These are phyloP conservation scores for Neophaeococcomyces aloes DNA, from an alignment of 2,329 filamentous ascomycete genomes.

Conservation along the genomic window DNA sequence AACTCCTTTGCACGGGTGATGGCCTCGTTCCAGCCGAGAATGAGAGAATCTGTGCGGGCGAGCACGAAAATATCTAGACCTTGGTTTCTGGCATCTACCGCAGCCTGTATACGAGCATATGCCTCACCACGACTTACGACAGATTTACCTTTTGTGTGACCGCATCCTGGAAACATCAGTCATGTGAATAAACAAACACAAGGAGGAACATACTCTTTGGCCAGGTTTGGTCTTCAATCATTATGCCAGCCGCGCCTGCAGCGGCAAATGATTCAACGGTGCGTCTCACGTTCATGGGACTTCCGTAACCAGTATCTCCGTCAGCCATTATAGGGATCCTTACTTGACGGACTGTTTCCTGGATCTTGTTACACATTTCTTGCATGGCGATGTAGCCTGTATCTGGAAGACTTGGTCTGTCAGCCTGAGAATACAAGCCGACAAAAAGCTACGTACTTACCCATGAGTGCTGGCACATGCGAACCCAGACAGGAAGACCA, in stretches of 20 bases:
- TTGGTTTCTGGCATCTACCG: slow-evolving; percentile 37
- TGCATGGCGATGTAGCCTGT: slow-evolving; percentile 41
- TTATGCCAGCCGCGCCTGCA: slow-evolving; percentile 31
- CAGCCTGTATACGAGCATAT: slow-evolving; percentile 38
- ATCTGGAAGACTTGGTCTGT: slow-evolving; percentile 39
- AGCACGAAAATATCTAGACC: slow-evolving; percentile 39
- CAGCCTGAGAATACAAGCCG: no score
- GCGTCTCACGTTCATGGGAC: slow-evolving; percentile 38
- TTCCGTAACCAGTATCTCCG: slow-evolving; percentile 40
- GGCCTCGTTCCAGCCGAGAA: slow-evolving; percentile 37
- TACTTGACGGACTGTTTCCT: slow-evolving; percentile 31
- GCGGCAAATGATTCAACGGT: slow-evolving; percentile 37
- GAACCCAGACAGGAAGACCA: slow-evolving; percentile 37
- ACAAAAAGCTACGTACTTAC: no score
- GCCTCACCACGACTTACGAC: slow-evolving; percentile 38
- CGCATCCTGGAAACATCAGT: slow-evolving; percentile 27
- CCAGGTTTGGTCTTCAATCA: slow-evolving; percentile 42
- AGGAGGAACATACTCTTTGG: slow-evolving; percentile 32
- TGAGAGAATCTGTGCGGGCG: slow-evolving; percentile 36
- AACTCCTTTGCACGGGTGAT: slow-evolving; percentile 33
- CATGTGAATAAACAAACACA: no score
- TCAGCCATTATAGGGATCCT: slow-evolving; percentile 36
- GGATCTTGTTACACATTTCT: slow-evolving; percentile 38
- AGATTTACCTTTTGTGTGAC: slow-evolving; percentile 38
- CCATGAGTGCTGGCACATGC: slow-evolving; percentile 30